Base-by-base conservation (phyloP, 1,284 basidiomycete genomes). In the Naganishia albida region DNA sequence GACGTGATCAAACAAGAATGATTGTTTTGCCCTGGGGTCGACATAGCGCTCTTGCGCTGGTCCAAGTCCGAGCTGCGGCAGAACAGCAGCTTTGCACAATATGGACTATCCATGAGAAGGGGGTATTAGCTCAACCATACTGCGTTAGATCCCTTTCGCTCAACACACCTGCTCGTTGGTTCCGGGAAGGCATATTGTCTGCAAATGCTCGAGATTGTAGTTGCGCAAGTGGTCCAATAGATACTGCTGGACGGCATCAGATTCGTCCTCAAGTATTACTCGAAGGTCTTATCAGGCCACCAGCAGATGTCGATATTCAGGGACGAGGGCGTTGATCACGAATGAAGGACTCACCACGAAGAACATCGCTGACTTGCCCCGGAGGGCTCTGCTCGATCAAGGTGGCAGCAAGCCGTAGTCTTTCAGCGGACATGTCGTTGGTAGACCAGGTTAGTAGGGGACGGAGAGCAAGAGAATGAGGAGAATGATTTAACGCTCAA, bases 351-450 rank as follows among this genome's bases (percentile, higher is more conserved):
- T 20, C 30, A 60, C 64, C 64, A 10, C 50, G 92, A 66, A 95
- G 83, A 28, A 95, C 91, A 80, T 95, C 93, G 76, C 94, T 95
- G 72, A 95, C 93, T 81, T 97, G 90, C 62, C 93, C 93, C 0
- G 93, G 93, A 15, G 93, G 93, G 1, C 90, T 87, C 77, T 95
- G 93, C 1, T 91, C 83, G 39, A 97, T 82, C 72, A 96, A 43
- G n/a, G 50, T 42, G 20, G 67, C 54, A 23, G 67, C 67, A 13
- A 68, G 64, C 38, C 40, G 49, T 20, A 65, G 28, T 23, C 43
- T 42, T 40, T 40, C 40, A n/a, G 34, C 43, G 40, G 46, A 30
- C 57, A 60, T 60, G 18, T 23, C 18, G 23, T 40, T 34, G 4
- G 34, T 34, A 34, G 34, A 34, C 6, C 34, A 34, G 34, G 34